These are phyloP conservation scores for Saccharomycopsis selenospora DNA, from an alignment of 805 yeast species.

Conservation along the genomic window DNA sequence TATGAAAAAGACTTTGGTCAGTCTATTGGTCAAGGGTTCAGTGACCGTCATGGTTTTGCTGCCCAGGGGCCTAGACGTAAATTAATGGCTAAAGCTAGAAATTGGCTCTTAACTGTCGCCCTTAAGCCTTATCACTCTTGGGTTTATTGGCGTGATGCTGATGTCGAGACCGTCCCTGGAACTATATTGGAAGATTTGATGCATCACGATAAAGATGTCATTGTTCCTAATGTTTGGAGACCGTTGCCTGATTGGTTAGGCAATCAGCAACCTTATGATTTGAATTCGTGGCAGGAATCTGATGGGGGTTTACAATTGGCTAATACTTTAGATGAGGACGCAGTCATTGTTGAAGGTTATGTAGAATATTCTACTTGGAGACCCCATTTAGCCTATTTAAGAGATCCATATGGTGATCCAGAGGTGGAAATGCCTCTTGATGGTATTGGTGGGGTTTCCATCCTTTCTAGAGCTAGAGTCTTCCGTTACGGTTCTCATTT, in stretches of 20 bases:
- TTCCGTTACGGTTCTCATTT: constrained; percentile 86
- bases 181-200: constrained; percentile 85
- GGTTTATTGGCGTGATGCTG: constrained; percentile 98
- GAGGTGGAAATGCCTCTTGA: constrained; percentile 89
- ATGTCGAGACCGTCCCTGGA: constrained; percentile 84
- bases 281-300: constrained; percentile 80
- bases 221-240: constrained; percentile 93
- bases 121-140: constrained; percentile 87
- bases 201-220: constrained; percentile 86
- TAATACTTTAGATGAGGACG: constrained; percentile 76
- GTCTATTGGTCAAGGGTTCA: constrained; percentile 83
- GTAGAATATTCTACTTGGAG: constrained; percentile 98
- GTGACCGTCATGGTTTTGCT: constrained; percentile 90
- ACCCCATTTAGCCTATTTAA: constrained; percentile 88
- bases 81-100: constrained; percentile 91
- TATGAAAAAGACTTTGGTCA: constrained; percentile 93
- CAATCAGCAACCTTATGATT: constrained; percentile 76
- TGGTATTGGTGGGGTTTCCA: constrained; percentile 97
- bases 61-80: constrained; percentile 95
- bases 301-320: constrained; percentile 79
- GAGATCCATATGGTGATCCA: constrained; percentile 94
- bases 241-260: constrained; percentile 84
- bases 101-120: constrained; percentile 86
- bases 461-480: constrained; percentile 77
- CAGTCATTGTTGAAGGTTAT: constrained; percentile 95